Evolutionary conservation across 2,329 filamentous ascomycete genomes (phyloP).

Genomic region (Chaetomiaceae sp.): DNA sequence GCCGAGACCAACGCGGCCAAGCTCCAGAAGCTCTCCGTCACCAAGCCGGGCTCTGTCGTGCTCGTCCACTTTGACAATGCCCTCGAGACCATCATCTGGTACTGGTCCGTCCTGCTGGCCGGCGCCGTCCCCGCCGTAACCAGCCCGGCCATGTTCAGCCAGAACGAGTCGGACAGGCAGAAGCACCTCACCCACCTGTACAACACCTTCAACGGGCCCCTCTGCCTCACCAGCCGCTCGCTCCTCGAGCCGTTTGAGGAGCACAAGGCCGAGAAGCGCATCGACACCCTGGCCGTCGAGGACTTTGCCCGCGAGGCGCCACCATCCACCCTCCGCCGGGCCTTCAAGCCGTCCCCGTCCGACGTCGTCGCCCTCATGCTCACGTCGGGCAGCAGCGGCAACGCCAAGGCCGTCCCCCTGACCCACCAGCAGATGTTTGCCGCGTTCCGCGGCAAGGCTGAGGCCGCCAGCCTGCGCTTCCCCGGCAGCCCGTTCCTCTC

Average conservation of each 20-base stretch:
- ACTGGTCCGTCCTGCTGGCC: conserved; percentile 27
- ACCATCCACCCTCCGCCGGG: background rate
- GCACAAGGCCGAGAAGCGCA: conserved; percentile 7
- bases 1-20: conserved; percentile 7
- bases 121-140: conserved; percentile 15
- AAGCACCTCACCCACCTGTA: conserved; percentile 18
- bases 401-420: conserved; percentile 46
- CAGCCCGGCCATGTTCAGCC: conserved; percentile 21
- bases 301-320: background rate
- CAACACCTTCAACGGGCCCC: conserved; percentile 15
- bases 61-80: conserved; percentile 28
- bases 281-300: conserved; percentile 21
- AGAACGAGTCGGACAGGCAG: conserved; percentile 16
- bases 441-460: conserved; percentile 39
- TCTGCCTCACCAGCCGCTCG: conserved; percentile 18
- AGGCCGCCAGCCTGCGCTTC: conserved; percentile 22
- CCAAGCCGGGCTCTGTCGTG: conserved; percentile 5
- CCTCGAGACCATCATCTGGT: conserved; percentile 27
- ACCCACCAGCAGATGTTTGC: conserved; percentile 41
- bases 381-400: conserved; percentile 50
- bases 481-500: conserved; percentile 39
- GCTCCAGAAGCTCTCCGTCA: background rate
- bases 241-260: conserved; percentile 15
- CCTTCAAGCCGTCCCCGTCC: conserved; percentile 1
- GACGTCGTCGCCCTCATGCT: conserved; percentile 39